Evolutionary conservation across 495 filamentous ascomycete genomes (phyloP).

Genomic region (Sabuloglossum arenarium): DNA sequence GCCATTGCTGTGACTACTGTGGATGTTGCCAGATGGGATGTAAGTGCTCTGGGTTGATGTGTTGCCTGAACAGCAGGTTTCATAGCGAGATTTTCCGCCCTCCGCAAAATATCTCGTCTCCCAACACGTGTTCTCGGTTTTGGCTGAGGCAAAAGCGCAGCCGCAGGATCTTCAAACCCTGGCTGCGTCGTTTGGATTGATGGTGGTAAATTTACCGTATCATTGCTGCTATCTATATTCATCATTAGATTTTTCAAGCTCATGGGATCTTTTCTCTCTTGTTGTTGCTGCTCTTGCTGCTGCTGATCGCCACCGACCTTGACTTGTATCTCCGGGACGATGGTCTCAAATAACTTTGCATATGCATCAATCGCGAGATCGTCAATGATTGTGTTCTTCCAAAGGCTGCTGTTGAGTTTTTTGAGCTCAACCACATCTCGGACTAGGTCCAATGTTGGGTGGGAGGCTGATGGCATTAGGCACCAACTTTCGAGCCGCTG

Average conservation of each 20-base stretch:
- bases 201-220: slow-evolving; percentile 8
- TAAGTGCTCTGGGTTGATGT: slow-evolving; percentile 8
- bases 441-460: slow-evolving; percentile 44
- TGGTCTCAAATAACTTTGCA: slow-evolving; percentile 47
- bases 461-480: slow-evolving; percentile 21
- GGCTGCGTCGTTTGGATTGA: neutral
- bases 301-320: slow-evolving; percentile 22
- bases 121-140: slow-evolving; percentile 1
- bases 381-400: slow-evolving; percentile 69
- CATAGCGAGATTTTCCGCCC: slow-evolving; percentile 25
- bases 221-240: slow-evolving; percentile 17
- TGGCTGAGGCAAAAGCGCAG: neutral
- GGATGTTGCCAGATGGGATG: neutral
- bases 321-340: slow-evolving; percentile 25
- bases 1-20: neutral
- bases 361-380: slow-evolving; percentile 81
- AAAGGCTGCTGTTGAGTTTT: slow-evolving; percentile 64
- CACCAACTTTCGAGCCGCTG: slow-evolving; percentile 31
- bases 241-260: slow-evolving; percentile 36
- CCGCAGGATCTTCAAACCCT: neutral
- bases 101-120: slow-evolving; percentile 23
- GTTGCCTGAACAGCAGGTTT: slow-evolving; percentile 12
- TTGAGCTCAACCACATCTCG: slow-evolving; percentile 80
- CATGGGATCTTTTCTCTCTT: slow-evolving; percentile 33
- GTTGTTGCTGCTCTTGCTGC: slow-evolving; percentile 1